Percentiles rank a stretch among this genome's conserved stretches.
Evolutionary conservation across 495 filamentous ascomycete species (phyloP).

Genomic region (Aspergillus cristatus): DNA sequence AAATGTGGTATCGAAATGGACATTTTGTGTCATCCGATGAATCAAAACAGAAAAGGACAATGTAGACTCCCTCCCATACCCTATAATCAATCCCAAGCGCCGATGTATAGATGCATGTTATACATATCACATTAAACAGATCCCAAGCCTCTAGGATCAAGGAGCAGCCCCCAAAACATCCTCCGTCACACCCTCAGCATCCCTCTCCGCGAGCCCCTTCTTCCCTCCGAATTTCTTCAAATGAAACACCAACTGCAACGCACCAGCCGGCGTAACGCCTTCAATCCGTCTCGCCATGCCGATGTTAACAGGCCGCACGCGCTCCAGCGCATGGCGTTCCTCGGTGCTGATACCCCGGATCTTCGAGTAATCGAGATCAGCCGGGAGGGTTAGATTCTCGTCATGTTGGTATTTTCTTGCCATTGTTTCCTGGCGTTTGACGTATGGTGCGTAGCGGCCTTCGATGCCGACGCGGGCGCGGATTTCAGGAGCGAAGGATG

Average conservation of each 20-base stretch:
- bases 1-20: no score
- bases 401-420: constrained; percentile 62
- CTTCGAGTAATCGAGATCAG: constrained; percentile 65
- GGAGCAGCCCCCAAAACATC: constrained; percentile 5
- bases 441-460: constrained; percentile 75
- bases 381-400: constrained; percentile 63
- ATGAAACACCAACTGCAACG: constrained; percentile 37
- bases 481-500: constrained; percentile 46
- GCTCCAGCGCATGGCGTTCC: constrained; percentile 61
- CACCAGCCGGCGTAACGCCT: constrained; percentile 52
- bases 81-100: no score
- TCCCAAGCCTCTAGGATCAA: background rate
- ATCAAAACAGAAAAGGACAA: no score
- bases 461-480: constrained; percentile 66
- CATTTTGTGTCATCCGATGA: no score
- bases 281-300: constrained; percentile 86
- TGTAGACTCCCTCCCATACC: no score
- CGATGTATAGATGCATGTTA: no score
- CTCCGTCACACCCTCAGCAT: constrained; percentile 11
- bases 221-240: constrained; percentile 15
- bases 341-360: constrained; percentile 69
- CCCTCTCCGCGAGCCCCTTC: background rate
- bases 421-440: constrained; percentile 55
- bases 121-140: no score
- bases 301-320: constrained; percentile 66